Evolutionary conservation across 1,284 basidiomycete genomes (phyloP), one percentile per base, ranked within the genome.

Genomic region (Ustilago crameri): DNA sequence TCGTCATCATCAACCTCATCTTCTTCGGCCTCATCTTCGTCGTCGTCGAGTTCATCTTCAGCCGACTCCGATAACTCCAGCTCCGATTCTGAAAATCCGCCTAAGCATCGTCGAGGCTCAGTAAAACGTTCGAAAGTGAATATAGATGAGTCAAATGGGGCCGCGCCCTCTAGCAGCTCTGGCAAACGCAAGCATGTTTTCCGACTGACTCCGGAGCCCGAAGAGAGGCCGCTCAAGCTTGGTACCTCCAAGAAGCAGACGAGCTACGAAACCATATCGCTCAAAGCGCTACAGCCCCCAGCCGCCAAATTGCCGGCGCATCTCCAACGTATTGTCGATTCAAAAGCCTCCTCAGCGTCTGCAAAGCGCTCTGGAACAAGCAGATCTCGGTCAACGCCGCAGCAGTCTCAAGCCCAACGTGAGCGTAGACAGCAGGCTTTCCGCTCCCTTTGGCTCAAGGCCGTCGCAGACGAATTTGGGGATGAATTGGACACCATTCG

Each of bases 381-480:
- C 27, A 20, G 18, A 9, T 14, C 14, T 9, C 23, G 12, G 17
- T 34, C 54, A 5, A 44, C 34, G 26, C 47, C 51, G 24, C 53
- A 50, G 15, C 49, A 61, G 14, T 42, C 57, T 2, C 50, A 53
- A 42, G 58, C 49, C 15, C 53, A 57, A 32, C 54, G 46, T 18
- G 58, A 61, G 18, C 58, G 51, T 32, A 62, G 58, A 17, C 58
- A 54, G 37, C 56, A 62, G 23, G 59, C 74, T 18, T 78, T 76
- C 56, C 65, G 61, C 12, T 49, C 67, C 0, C 56, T 78, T 5
- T 78, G 72, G 69, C 75, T 78, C 63, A 71, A 70, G 51, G 41
- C 67, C 0, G 55, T 78, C n/a, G 75, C 76, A 20, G 68, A 78
- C 22, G 71, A 74, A 22, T 78, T 78, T 47, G 76, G 66, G 10